A percentile compares a stretch with the other conserved stretches of the same genome.
phyloP scores from a whole-genome alignment of 345 rosid species.

The Rhizophora mangle region DNA sequence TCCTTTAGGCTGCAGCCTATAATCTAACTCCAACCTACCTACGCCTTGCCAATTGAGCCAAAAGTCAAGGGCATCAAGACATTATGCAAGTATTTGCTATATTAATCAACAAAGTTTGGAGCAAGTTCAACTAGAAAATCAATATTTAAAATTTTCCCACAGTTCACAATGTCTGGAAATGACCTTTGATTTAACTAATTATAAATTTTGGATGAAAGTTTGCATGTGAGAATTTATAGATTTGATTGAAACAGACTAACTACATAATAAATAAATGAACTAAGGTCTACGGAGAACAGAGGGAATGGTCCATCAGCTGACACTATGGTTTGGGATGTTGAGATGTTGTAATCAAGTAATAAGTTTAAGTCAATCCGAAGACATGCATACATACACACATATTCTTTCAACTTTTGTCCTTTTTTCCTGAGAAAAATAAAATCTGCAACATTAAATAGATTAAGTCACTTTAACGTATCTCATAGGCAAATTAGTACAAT shows the following conservation, averaged over 20 bases:
- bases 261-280: slow-evolving; percentile 4
- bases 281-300: background rate
- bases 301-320: background rate
- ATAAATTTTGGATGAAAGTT: too few relatives aligned
- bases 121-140: too few relatives aligned
- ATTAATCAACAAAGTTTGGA: background rate
- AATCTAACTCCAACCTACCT: slow-evolving; percentile 4
- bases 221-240: background rate
- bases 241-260: slow-evolving; percentile 22
- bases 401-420: background rate
- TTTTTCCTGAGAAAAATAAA: too few relatives aligned
- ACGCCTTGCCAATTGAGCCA: background rate
- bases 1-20: slow-evolving; percentile 4
- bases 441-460: too few relatives aligned
- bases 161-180: too few relatives aligned
- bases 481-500: too few relatives aligned
- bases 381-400: too few relatives aligned
- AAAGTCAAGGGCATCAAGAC: background rate
- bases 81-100: background rate
- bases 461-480: too few relatives aligned
- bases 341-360: slow-evolving; percentile 18
- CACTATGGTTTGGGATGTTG: background rate
- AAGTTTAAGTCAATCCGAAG: background rate
- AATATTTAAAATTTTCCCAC: too few relatives aligned
- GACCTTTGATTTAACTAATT: too few relatives aligned